A percentile compares a stretch with the other conserved stretches of the same genome.
phyloP scores from a whole-genome alignment of 345 rosid species.

The Citrus glauca region DNA sequence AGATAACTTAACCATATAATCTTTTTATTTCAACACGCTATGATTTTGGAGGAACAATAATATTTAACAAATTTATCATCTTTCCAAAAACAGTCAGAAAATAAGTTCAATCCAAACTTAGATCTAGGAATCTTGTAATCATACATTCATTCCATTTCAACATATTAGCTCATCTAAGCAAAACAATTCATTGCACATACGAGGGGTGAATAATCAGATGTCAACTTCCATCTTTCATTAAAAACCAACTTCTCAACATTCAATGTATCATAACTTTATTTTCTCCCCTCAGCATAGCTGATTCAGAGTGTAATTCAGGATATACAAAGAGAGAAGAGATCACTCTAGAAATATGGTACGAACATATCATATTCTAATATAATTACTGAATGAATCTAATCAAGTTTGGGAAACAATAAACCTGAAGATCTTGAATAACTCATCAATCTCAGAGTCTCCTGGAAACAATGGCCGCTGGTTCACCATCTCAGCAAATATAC shows the following conservation, averaged over 20 bases:
- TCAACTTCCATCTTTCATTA: background rate
- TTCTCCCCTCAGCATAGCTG: background rate
- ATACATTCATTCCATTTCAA: background rate
- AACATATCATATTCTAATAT: background rate
- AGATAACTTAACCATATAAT: background rate
- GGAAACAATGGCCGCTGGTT: conserved; percentile 91
- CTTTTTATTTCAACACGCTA: no score
- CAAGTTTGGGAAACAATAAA: conserved; percentile 18
- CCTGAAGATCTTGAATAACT: conserved; percentile 97
- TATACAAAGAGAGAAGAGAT: background rate
- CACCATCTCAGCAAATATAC: conserved; percentile 99
- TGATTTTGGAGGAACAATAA: background rate
- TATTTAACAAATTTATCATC: background rate
- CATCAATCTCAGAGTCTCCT: conserved; percentile 98
- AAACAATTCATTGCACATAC: background rate
- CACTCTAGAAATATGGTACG: background rate
- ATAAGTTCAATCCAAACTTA: background rate
- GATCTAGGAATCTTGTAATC: background rate
- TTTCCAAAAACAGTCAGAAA: background rate
- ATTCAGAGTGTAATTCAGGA: background rate
- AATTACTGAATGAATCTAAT: background rate
- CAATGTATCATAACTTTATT: background rate
- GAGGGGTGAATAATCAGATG: background rate
- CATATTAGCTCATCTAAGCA: background rate
- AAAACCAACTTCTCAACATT: background rate